Conservation (phyloP, 2,329 filamentous ascomycete genomes). For the Xylaria multiplex region DNA sequence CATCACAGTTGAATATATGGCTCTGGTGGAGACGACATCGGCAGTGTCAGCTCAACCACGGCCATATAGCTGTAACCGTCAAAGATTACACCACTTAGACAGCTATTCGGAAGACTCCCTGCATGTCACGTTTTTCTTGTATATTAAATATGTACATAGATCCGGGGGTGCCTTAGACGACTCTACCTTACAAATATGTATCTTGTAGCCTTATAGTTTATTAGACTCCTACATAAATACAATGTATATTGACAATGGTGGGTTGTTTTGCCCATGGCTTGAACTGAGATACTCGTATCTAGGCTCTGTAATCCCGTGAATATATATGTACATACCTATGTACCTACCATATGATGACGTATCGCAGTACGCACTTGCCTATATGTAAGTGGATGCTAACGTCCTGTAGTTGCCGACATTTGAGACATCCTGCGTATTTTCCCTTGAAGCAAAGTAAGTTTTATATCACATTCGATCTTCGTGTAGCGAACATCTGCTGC, state of each 20-base stretch:
- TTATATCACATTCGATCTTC: not conserved
- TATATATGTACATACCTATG: not conserved
- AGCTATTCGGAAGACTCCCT: conserved; percentile 8
- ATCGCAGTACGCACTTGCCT: not conserved
- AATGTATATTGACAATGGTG: not conserved
- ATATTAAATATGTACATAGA: conserved; percentile 27
- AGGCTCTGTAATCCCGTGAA: not conserved
- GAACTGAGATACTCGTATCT: not conserved
- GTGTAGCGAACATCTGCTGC: not conserved
- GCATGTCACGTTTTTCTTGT: conserved; percentile 5
- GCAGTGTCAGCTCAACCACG: not conserved
- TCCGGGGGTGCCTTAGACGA: conserved; percentile 8
- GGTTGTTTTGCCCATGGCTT: not conserved
- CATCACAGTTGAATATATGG: not conserved
- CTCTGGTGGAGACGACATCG: not conserved
- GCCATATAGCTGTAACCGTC: not conserved
- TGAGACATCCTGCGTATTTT: not conserved
- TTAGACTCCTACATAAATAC: not conserved
- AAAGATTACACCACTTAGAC: not conserved
- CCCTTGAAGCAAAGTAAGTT: not conserved
- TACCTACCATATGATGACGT: not conserved
- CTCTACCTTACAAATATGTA: conserved; percentile 4
- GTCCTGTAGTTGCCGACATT: not conserved
- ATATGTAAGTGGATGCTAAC: not conserved
- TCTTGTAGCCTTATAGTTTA: conserved; percentile 10